phyloP scores from a whole-genome alignment of 208 protist genomes.

The Trypanosoma scelopori region DNA sequence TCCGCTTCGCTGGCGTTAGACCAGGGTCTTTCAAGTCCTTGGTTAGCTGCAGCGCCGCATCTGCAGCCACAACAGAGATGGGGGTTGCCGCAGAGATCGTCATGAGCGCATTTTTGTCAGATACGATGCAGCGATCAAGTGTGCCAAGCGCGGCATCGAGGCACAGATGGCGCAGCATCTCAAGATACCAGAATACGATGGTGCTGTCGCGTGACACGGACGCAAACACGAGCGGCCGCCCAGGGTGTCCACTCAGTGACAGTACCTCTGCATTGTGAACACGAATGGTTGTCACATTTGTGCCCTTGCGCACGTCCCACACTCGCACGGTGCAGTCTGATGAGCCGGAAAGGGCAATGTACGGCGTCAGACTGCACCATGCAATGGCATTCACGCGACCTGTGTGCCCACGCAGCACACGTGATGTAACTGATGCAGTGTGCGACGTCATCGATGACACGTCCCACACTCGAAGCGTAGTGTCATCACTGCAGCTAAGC shows the following conservation, averaged over 20 bases:
- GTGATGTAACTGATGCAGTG: conserved; percentile 62
- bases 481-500: conserved; percentile 84
- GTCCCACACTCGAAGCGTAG: conserved; percentile 91
- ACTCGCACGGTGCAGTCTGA: conserved; percentile 85
- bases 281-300: conserved; percentile 60
- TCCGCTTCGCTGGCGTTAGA: conserved; percentile 48
- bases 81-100: conserved; percentile 23
- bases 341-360: conserved; percentile 77
- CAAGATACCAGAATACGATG: conserved; percentile 85
- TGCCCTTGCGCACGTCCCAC: conserved; percentile 85
- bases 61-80: conserved; percentile 46
- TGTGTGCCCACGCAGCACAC: conserved; percentile 76
- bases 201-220: conserved; percentile 88
- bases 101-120: conserved; percentile 58
- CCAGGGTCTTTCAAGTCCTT: conserved; percentile 51
- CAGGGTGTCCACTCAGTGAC: conserved; percentile 68
- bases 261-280: conserved; percentile 90
- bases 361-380: conserved; percentile 87
- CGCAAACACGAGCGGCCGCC: conserved; percentile 90
- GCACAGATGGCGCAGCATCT: conserved; percentile 59
- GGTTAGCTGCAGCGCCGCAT: conserved; percentile 52
- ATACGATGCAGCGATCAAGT: conserved; percentile 52
- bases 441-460: conserved; percentile 59
- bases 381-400: conserved; percentile 67
- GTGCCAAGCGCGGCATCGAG: conserved; percentile 73